Evolutionary conservation across 1,139 yeast species (phyloP), one percentile per base, ranked within the genome.

Genomic region (Nematodospora anomalae): DNA sequence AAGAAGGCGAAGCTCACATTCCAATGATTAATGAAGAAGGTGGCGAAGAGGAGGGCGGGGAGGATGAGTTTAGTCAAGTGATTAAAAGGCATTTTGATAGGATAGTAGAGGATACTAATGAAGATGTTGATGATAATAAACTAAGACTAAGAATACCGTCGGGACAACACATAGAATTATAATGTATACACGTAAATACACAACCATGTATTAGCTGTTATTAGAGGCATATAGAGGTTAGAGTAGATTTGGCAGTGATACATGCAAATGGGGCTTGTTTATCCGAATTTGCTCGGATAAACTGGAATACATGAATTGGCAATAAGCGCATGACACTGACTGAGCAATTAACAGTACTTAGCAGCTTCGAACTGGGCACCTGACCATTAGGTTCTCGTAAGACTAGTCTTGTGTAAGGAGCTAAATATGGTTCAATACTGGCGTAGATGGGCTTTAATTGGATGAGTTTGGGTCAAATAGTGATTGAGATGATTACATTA

Each of bases 111-210:
- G 34, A 27, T 4, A 11, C 23, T 22, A 30, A 35, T n/a, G 27
- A 23, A 12, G 26, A 12, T 24, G 28, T 18, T 15, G 22, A n/a
- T 13, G 13, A 27, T 11, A 30, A 37, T 18, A 41, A 33, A 8
- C 27, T 56, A 20, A 44, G 67, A 36, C 64, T 62, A 42, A 50
- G 71, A 37, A 50, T 60, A 9, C 67, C 70, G 4, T 61, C 67
- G 13, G 61, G 58, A 14, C 37, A 37, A 31, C 18, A 15, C n/a
- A 30, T 23, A 9, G 21, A 18, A 8, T n/a, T n/a, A n/a, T n/a
- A n/a, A n/a, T n/a, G n/a, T n/a, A n/a, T n/a, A n/a, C 13, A 4
- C 9, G 9, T 9, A 6, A 14, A 25, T 14, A 25, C 8, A 6
- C 7, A 16, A 6, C 9, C 8, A 13, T 25, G 9, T 2, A 9